Conservation (phyloP, 805 yeast genomes). For the Lipomyces mesembrius region DNA sequence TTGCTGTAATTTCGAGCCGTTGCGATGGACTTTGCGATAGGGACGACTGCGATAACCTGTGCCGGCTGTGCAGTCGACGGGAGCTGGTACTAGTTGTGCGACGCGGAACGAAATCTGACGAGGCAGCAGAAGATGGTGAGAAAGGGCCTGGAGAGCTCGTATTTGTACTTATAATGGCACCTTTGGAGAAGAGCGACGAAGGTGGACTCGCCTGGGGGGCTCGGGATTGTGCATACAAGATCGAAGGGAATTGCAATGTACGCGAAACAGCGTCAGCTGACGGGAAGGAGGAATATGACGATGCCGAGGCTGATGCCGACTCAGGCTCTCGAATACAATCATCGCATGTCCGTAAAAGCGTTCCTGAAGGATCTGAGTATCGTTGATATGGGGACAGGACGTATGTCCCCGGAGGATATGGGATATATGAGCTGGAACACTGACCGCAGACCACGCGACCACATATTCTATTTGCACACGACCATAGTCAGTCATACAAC, state of each 20-base stretch:
- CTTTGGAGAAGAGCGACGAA: conserved; percentile 29
- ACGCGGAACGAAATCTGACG: conserved; percentile 2
- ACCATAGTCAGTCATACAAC: conserved; percentile 19
- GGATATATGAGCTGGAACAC: conserved; percentile 61
- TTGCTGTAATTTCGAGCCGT: neutral
- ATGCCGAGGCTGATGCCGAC: conserved; percentile 55
- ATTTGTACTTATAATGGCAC: conserved; percentile 28
- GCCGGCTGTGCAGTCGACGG: neutral
- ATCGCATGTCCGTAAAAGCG: conserved; percentile 75
- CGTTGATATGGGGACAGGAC: conserved; percentile 59
- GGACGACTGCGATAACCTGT: conserved; percentile 13
- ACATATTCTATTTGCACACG: conserved; percentile 52
- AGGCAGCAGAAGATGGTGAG: conserved; percentile 27
- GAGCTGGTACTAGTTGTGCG: conserved; percentile 7
- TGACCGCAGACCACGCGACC: conserved; percentile 76
- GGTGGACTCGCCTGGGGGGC: conserved; percentile 17
- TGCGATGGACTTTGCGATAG: conserved; percentile 15
- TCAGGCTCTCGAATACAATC: conserved; percentile 67
- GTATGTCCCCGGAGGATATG: conserved; percentile 62
- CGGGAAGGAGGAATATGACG: conserved; percentile 42
- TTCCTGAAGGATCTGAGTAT: conserved; percentile 56
- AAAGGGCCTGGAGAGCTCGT: conserved; percentile 35
- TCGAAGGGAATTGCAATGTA: conserved; percentile 14
- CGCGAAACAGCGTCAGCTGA: conserved; percentile 14
- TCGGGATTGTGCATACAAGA: conserved; percentile 6